Evolutionary conservation across 106 monocot genomes (phyloP), one percentile per base, ranked within the genome.

Genomic region (Chionographis japonica): DNA sequence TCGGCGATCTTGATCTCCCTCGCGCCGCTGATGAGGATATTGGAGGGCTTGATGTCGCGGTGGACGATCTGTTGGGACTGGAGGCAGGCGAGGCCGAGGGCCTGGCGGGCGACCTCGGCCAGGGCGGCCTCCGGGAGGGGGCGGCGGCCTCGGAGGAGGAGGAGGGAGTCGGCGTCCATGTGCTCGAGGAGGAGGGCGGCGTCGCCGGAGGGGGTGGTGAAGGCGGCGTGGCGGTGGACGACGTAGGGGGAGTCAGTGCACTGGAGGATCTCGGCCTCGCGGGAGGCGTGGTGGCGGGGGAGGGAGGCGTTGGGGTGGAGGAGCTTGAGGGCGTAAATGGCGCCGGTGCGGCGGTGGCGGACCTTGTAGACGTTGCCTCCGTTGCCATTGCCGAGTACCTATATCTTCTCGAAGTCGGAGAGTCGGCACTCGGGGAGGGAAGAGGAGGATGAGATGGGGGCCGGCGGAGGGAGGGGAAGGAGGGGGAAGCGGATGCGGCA

Each of bases 281-380:
- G 62, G 53, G 41, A 6, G 11, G 62, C 12, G 40, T 61, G 50
- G 37, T 19, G 19, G 52, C 14, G 16, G 10, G n/a, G 14, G 20
- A 46, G 12, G 40, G 38, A 9, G 40, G 58, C 6, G 64, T 41
- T 50, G 61, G 70, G 40, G 61, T 63, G 72, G 54, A 75, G 72
- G 57, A 72, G 39, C 50, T 81, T 81, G 38, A 81, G 72, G 8
- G 81, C 81, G 72, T 50, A 72, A 55, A 72, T 0, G 43, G 67
- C n/a, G 36, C 40, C 46, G 60, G 67, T 37, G 20, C 66, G 56
- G 40, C 66, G 68, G 81, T 68, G 76, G 4, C 68, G 60, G 52
- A 81, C 81, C 40, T 81, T 76, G 76, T 72, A 77, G 38, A 81
- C 81, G 54, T 50, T 76, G n/a, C 81, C 81, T 9, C 77, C 81